phyloP scores from a whole-genome alignment of 2,329 filamentous ascomycete genomes.

The Botrytis hyacinthi region DNA sequence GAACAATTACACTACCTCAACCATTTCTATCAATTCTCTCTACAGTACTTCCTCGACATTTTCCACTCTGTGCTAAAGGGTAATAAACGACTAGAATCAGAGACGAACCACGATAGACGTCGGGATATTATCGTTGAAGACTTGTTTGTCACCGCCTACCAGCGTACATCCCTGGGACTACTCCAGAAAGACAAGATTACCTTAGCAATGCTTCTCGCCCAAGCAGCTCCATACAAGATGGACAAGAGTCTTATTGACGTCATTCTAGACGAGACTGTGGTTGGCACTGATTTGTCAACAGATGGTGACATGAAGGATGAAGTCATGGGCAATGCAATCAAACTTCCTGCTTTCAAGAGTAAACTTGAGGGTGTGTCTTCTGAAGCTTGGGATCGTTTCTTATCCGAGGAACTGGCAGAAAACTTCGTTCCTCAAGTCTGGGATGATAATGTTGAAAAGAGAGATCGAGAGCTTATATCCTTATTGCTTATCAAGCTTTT shows the following conservation, averaged over 20 bases:
- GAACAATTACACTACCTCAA: conserved; percentile 98
- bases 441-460: conserved; percentile 60
- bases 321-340: conserved; percentile 65
- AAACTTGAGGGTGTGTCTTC: conserved; percentile 61
- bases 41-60: conserved; percentile 97
- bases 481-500: conserved; percentile 91
- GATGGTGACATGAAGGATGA: conserved; percentile 62
- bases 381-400: conserved; percentile 76
- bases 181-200: conserved; percentile 94
- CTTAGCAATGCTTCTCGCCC: conserved; percentile 89
- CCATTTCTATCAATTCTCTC: conserved; percentile 98
- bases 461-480: conserved; percentile 77
- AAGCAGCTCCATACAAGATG: conserved; percentile 95
- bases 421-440: conserved; percentile 76
- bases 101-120: conserved; percentile 73
- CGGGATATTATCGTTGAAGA: conserved; percentile 89
- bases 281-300: conserved; percentile 76
- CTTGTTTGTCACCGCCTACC: conserved; percentile 87
- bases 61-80: conserved; percentile 87
- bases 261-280: conserved; percentile 74
- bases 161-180: conserved; percentile 87
- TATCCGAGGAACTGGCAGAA: conserved; percentile 82
- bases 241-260: conserved; percentile 85
- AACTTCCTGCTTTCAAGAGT: conserved; percentile 71
- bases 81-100: conserved; percentile 69